Base-by-base conservation (phyloP, 108 stramenopile genomes). In the Cylindrotheca closterium region DNA sequence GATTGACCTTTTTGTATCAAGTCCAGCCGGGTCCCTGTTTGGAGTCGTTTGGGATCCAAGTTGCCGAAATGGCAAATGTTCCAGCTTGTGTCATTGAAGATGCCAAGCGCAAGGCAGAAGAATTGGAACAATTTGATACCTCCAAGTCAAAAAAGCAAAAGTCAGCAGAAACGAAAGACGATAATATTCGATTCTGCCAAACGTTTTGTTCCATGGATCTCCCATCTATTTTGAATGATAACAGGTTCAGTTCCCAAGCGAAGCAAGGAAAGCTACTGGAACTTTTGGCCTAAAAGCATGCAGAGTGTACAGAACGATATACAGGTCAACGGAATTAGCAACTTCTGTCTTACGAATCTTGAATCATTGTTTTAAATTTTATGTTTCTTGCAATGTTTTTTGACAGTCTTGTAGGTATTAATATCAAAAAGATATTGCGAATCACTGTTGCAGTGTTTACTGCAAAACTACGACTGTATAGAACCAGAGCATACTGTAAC, bases 31-130 rank as follows among this genome's bases (percentile, higher is more conserved):
- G 99, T 45, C 90, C 96, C 1, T 98, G 97, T 74, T 69, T 87
- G 23, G 87, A 97, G 60, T 91, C 88, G 21, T 99, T 97, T 79
- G 99, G 99, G 27, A 94, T 99, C 58, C 94, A 96, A 64, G 97
- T 98, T 15, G 99, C 98, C 15, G 87, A 87, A 61, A 89, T 97
- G 90, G 96, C 98, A 2, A 70, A 87, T 45, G 93, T 98, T 53
- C 99, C 97, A 1, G 4, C 51, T 0, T 60, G 58, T 21, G 95
- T 97, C 23, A 92, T 99, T 42, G 74, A 71, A 37, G 95, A 95
- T 78, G 98, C 98, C 56, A 96, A 96, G 67, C 76, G 92, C 1
- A 97, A 96, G 77, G 96, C 96, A 7, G 71, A 67, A 31, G 84
- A 91, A 62, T 77, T 97, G 56, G 97, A 97, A 77, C 78, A 89